phyloP scores from a whole-genome alignment of 257 asterid species.

The Cordia subcordata region DNA sequence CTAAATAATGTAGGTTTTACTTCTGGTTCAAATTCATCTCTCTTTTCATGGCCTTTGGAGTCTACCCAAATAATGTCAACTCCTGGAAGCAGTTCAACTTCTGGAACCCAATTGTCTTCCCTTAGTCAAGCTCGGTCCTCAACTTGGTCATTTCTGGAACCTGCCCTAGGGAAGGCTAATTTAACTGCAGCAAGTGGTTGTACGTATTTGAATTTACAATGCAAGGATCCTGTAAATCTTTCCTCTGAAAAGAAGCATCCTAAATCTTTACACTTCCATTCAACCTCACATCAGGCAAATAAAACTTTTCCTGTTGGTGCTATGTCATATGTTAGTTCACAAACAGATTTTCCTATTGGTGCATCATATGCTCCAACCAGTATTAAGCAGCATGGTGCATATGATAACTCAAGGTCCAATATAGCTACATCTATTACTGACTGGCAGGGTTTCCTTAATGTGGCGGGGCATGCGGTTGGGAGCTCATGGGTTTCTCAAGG shows the following conservation, averaged over 20 bases:
- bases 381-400: neutral
- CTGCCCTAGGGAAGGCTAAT: conserved; percentile 20
- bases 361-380: neutral
- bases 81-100: neutral
- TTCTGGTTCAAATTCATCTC: conserved; percentile 8
- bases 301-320: conserved; percentile 12
- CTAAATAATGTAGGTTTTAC: neutral
- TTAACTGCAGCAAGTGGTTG: conserved; percentile 2
- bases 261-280: conserved; percentile 5
- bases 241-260: conserved; percentile 8
- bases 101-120: no score
- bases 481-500: conserved; percentile 1
- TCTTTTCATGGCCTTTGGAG: neutral
- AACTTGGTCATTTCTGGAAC: conserved; percentile 15
- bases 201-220: conserved; percentile 14
- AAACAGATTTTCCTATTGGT: conserved; percentile 14
- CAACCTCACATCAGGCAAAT: conserved; percentile 19
- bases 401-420: neutral
- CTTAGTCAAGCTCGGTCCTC: conserved; percentile 18
- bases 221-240: conserved; percentile 14
- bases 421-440: conserved; percentile 12
- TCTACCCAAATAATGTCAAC: neutral
- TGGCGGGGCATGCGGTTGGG: conserved; percentile 11
- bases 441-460: conserved; percentile 21
- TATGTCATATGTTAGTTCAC: conserved; percentile 9